Evolutionary conservation across 2,329 filamentous ascomycete species (phyloP), one percentile per base, ranked within the genome.

Genomic region (Rutstroemia sp.): DNA sequence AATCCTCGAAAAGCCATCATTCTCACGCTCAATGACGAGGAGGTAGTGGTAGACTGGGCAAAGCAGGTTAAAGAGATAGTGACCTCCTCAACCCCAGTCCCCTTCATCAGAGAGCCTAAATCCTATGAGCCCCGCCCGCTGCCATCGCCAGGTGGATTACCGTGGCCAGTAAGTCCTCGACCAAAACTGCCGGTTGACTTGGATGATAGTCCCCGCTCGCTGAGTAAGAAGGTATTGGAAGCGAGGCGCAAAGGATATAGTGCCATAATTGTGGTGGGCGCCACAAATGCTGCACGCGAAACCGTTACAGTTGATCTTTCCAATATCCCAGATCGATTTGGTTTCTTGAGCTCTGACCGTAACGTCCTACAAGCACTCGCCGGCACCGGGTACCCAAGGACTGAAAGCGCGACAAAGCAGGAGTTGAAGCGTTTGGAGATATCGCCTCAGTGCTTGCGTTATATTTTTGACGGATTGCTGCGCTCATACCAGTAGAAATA

Each of bases 1-100:
- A 92, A 88, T 55, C 90, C 90, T 1, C 81, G 84, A 5, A 91
- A 94, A 67, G 85, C 82, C 44, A 82, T 87, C 47, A 79, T 95
- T 56, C 71, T 94, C 34, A 87, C 88, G 0, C 78, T 92, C 53
- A 90, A 88, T 64, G 77, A 84, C 49, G 78, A 76, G 3, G 34
- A 60, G 27, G 34, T 57, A n/a, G 59, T 68, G 27, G 54, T 69
- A 8, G 58, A 63, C 7, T 69, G 60, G 51, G 68, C 67, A 7
- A 42, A 62, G 7, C 36, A 58, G 27, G 59, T 61, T 42, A 57
- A 59, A 42, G 45, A 51, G n/a, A 46, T 21, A 17, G 38, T 63
- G 4, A 54, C 54, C n/a, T 14, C 36, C 30, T 42, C 17, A 44
- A 34, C 9, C 9, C 21, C 36, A 27, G 8, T 30, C 5, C 14